Evolutionary conservation across 2,329 filamentous ascomycete genomes (phyloP), one percentile per base, ranked within the genome.

Genomic region (Exophiala mesophila): DNA sequence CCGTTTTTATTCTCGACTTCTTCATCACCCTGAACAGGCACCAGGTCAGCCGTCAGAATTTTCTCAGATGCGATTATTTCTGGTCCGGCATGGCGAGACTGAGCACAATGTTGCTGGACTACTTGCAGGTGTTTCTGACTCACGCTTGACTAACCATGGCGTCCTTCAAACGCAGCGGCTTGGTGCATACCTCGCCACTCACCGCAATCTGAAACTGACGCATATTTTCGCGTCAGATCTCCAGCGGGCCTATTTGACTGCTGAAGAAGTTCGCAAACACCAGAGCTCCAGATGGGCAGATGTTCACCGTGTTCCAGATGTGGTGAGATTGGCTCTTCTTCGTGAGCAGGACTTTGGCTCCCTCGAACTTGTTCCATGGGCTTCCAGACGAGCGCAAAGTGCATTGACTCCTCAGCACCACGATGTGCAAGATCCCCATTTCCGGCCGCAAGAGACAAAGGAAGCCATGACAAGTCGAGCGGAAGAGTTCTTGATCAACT

Each of bases 71-170:
- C 74, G 73, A 58, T 63, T 95, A 41, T 80, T 88, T 57, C 74
- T 95, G 56, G 79, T 94, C 57, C 82, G 88, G 43, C 88, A 95
- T 71, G 88, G 83, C 59, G 88, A 95, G 68, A 90, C 87, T 12
- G 85, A 94, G 52, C 85, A 95, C 66, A 95, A 95, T 63, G 83
- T 92, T 45, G 83, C 83, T 29, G 76, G 46, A 47, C 39, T 41
- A 52, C 55, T 44, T 66, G 88, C 88, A 55, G 88, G 88, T 46
- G 77, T 80, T 38, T 84, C 80, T 61, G 86, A 95, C 65, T 90
- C 88, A 1, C 69, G 78, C 29, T 71, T 95, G 55, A 94, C 88
- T 17, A 82, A 80, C 50, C 86, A 95, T 65, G 88, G 88, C 42
- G 75, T 83, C 38, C 73, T 89, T 36, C 88, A 95, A 63, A 80